Base-by-base conservation (phyloP, 2,329 filamentous ascomycete genomes). In the Ophiostoma australiae region DNA sequence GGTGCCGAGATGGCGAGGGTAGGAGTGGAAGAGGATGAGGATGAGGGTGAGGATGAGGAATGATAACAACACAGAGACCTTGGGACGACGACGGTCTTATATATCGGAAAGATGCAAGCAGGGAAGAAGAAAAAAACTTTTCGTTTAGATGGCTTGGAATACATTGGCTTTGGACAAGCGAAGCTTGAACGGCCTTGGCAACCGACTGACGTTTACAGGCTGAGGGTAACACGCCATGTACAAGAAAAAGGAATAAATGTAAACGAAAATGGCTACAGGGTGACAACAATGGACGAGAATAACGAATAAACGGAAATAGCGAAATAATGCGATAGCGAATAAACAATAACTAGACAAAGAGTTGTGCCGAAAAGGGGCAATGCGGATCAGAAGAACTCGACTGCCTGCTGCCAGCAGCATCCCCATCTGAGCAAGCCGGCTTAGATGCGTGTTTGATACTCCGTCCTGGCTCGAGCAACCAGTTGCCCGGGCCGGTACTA, bases 131-230 rank as follows among this genome's bases (percentile, higher is more conserved):
- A 20, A 52, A 52, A 3, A 4, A 41, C 39, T 48, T 4, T 27
- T 58, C 52, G 52, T 27, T 27, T 58, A 58, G 52, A 58, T 58
- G 52, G 52, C 52, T 58, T 23, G 23, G 52, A 58, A 27, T 23
- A 58, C 27, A 58, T 58, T 58, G n/a, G 61, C 61, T 65, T 65
- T 35, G 15, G 61, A 61, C n/a, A 17, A 65, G 61, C 15, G 31
- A 65, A 37, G 37, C 17, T 44, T 35, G 27, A 33, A 44, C n/a
- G 4, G 52, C 27, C 27, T 61, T 31, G 17, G 23, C 3, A 58
- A 27, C 52, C 1, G 27, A 13, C 23, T 27, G 52, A 58, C 35
- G 66, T 31, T 68, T 27, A 58, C 52, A n/a, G 27, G 27, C 27
- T 13, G 15, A 10, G 3, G 52, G 13, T 58, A n/a, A 27, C 52